Base-by-base conservation (phyloP, 2,329 filamentous ascomycete genomes). In the Pseudogymnoascus sp. region DNA sequence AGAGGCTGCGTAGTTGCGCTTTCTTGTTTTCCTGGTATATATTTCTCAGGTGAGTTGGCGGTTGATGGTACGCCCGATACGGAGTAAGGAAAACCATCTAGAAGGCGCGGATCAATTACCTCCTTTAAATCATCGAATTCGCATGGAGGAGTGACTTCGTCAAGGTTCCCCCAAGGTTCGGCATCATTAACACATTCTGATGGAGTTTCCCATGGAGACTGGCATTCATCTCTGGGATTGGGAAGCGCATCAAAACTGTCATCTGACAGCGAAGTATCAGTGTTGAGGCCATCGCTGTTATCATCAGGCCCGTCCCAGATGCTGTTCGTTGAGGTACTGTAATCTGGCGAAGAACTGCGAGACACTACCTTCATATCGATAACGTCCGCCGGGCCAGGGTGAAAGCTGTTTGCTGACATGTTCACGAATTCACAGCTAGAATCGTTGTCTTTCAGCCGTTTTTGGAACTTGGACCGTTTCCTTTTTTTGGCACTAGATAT, bases 251-350 rank as follows among this genome's bases (percentile, higher is more conserved):
- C 44, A 37, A 62, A 63, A 66, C 62, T 66, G 21, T 66, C 36
- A 12, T 67, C 14, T 63, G 28, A 64, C 14, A 66, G 28, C 64
- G 60, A 66, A 66, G 62, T 67, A 64, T 67, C 31, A 11, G 11
- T 64, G 64, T 4, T 64, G 23, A 62, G 64, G n/a, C 3, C 37
- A 40, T 40, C 37, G 37, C 37, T 40, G 61, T 18, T 60, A 23
- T 66, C 12, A 53, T 65, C 31, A 11, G 63, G 4, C 60, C 61
- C 63, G 11, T 65, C 62, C 44, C 31, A 66, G 40, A 65, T 28
- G 44, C 46, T 59, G 38, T 44, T 36, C 59, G 16, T 21, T 64
- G 46, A 56, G 31, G 53, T 63, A 16, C 50, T 65, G 46, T 40
- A 36, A 59, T 31, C 23, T 65, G 37, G 64, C 61, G n/a, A 65